Evolutionary conservation across 352 stramenopile species (phyloP).

Genomic region (Elongisporangium anandrum): DNA sequence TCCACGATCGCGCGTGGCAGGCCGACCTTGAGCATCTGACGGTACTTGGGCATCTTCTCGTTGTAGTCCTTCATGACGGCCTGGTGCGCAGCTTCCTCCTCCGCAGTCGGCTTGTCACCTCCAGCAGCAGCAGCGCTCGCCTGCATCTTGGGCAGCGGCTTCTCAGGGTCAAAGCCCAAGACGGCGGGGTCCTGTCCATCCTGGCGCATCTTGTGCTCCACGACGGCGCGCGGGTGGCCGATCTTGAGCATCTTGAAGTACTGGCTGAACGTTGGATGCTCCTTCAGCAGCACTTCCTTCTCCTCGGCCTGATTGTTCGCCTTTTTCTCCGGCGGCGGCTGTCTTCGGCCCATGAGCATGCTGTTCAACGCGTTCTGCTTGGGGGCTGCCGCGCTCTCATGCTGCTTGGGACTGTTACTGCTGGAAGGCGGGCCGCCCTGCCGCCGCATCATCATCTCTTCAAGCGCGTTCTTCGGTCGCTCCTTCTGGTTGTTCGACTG

Average conservation of each 20-base stretch:
- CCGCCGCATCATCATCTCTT: not conserved
- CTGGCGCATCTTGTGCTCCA: slow-evolving; percentile 76
- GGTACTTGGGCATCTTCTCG: slow-evolving; percentile 63
- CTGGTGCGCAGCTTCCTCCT: slow-evolving; percentile 47
- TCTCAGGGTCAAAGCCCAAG: slow-evolving; percentile 59
- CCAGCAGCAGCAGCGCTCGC: not conserved
- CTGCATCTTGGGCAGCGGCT: slow-evolving; percentile 25
- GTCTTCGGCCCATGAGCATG: not conserved
- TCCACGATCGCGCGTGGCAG: slow-evolving; percentile 60
- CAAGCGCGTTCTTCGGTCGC: not conserved
- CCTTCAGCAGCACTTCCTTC: slow-evolving; percentile 44
- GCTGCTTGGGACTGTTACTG: not conserved
- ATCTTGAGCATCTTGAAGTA: slow-evolving; percentile 87
- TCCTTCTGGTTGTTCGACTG: not conserved
- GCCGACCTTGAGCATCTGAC: slow-evolving; percentile 79
- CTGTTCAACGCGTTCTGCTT: not conserved
- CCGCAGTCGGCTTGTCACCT: slow-evolving; percentile 9
- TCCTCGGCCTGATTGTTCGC: slow-evolving; percentile 1
- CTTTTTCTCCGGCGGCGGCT: slow-evolving; percentile 5
- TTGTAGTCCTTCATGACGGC: slow-evolving; percentile 56
- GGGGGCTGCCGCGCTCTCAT: no score
- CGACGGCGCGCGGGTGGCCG: slow-evolving; percentile 50
- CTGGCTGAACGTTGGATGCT: slow-evolving; percentile 61
- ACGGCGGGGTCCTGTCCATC: slow-evolving; percentile 58
- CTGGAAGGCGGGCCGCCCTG: not conserved